Evolutionary conservation across 2,329 filamentous ascomycete species (phyloP).

Genomic region (Clarireedia hainanense): DNA sequence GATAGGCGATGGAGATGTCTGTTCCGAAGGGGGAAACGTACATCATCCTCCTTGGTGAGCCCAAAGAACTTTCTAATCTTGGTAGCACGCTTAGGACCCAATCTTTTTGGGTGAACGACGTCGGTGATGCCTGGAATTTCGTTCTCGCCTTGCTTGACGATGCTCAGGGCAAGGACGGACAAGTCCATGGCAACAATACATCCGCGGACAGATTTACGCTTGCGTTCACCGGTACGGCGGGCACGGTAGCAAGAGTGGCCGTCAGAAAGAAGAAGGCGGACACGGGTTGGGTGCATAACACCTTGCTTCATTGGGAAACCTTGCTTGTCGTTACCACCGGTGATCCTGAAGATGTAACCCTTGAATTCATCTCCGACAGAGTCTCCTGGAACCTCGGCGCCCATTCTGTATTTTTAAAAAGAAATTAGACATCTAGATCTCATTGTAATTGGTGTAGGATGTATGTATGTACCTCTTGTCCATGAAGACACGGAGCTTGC

Average conservation of each 20-base stretch:
- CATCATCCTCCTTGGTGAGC: slow-evolving; percentile 99
- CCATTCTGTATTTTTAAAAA: slow-evolving; percentile 51
- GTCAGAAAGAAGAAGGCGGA: slow-evolving; percentile 88
- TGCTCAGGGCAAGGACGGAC: slow-evolving; percentile 84
- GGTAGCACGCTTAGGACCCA: slow-evolving; percentile 98
- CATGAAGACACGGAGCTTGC: slow-evolving; percentile 98
- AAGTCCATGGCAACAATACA: slow-evolving; percentile 98
- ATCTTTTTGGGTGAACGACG: slow-evolving; percentile 95
- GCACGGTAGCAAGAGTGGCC: slow-evolving; percentile 99
- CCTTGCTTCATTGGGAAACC: slow-evolving; percentile 99
- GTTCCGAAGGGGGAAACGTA: slow-evolving; percentile 50
- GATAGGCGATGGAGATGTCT: slow-evolving; percentile 60
- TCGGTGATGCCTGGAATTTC: slow-evolving; percentile 97
- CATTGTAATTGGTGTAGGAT: background rate
- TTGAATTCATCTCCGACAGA: slow-evolving; percentile 98
- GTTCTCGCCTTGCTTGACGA: slow-evolving; percentile 95
- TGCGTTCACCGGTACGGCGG: slow-evolving; percentile 96
- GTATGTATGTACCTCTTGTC: slow-evolving; percentile 65
- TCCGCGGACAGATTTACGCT: slow-evolving; percentile 97
- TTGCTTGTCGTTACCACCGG: slow-evolving; percentile 99
- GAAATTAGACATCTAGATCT: background rate
- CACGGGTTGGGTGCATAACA: slow-evolving; percentile 97
- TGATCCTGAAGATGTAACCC: slow-evolving; percentile 99
- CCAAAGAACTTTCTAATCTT: slow-evolving; percentile 99
- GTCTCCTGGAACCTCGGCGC: slow-evolving; percentile 86